These are phyloP conservation scores for Eucalyptus pumila DNA, from an alignment of 345 rosid species.

Conservation along the genomic window DNA sequence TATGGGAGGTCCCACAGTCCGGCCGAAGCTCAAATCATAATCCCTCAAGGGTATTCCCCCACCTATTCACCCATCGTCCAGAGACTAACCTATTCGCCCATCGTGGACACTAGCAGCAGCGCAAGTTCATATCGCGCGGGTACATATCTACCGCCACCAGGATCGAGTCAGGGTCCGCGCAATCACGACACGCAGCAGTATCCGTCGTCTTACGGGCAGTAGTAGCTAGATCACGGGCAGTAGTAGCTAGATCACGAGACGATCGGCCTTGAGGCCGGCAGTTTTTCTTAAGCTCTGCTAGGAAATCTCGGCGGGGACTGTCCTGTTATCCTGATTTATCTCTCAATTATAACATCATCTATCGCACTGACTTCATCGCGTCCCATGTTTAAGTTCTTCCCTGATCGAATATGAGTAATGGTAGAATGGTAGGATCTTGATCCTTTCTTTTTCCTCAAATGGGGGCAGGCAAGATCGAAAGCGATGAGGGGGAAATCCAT, in stretches of 20 bases:
- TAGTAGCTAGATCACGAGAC: not conserved
- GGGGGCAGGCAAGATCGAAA: not conserved
- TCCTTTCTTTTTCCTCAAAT: not conserved
- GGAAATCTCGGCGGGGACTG: not conserved
- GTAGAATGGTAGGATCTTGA: not conserved
- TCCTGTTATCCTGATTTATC: not conserved
- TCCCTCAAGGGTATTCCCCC: not conserved
- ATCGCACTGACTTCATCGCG: not conserved
- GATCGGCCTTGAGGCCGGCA: not conserved
- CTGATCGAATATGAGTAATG: not conserved
- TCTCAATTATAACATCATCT: not conserved
- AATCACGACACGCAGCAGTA: constrained; percentile 1
- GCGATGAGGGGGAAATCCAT: not conserved
- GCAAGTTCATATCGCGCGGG: constrained; percentile 5
- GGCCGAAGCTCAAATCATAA: constrained; percentile 10
- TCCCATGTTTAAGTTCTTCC: not conserved
- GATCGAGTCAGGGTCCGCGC: constrained; percentile 12
- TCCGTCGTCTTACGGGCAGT: not conserved
- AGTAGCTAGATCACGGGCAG: not conserved
- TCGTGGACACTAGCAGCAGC: constrained; percentile 5
- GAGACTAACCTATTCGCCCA: not conserved
- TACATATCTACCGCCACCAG: constrained; percentile 17
- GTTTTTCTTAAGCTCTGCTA: not conserved
- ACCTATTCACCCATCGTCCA: not conserved
- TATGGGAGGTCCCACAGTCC: constrained; percentile 5